A percentile compares a stretch with the other conserved stretches of the same genome.
Evolutionary conservation across 306 rosid genomes (phyloP).

Genomic region (Cicer yamashitae): DNA sequence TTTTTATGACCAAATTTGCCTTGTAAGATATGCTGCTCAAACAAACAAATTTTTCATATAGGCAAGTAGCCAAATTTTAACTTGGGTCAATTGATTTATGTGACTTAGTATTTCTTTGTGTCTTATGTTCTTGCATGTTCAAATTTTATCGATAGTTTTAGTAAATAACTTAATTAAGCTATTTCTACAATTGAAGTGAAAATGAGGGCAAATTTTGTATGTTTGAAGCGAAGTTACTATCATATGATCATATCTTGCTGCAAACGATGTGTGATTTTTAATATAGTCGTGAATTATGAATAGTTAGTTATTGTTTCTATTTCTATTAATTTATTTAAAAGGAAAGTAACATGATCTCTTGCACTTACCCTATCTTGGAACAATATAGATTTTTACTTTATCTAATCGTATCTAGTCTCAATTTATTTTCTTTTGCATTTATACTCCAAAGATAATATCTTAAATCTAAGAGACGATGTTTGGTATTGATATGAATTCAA

Average conservation of each 20-base stretch:
- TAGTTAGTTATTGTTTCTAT: too few species aligned
- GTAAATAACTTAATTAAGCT: not conserved
- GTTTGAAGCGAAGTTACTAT: too few species aligned
- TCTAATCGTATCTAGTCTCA: not conserved
- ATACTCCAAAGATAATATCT: not conserved
- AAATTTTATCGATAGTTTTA: not conserved
- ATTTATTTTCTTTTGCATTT: not conserved
- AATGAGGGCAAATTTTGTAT: not conserved
- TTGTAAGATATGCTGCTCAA: conserved; percentile 34
- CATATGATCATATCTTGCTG: too few species aligned
- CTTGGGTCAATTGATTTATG: not conserved
- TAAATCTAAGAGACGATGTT: not conserved
- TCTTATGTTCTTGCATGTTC: not conserved
- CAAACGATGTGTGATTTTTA: too few species aligned
- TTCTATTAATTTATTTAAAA: too few species aligned
- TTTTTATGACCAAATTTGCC: conserved; percentile 30
- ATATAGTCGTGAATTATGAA: not conserved
- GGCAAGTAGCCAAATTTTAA: conserved; percentile 33
- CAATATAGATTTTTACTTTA: not conserved
- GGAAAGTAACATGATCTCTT: too few species aligned
- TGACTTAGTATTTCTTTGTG: not conserved
- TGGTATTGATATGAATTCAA: not conserved
- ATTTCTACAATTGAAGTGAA: not conserved
- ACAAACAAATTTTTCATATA: conserved; percentile 12
- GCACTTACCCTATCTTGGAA: not conserved